phyloP scores from a whole-genome alignment of 2,329 filamentous ascomycete genomes.

The Lachnellula subtilissima region DNA sequence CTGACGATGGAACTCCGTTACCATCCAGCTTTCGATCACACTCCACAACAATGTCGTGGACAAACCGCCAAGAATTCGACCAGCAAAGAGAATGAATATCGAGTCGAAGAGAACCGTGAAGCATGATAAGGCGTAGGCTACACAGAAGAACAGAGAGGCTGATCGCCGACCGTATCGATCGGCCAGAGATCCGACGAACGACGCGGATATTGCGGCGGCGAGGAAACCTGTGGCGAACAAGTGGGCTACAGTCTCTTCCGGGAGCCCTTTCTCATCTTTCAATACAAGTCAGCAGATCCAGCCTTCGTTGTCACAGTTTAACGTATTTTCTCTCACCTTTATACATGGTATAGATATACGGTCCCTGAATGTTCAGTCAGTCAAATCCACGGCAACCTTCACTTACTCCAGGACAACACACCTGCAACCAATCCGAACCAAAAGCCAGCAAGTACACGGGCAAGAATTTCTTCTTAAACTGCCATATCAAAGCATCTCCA shows the following conservation, averaged over 20 bases:
- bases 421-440: constrained; percentile 47
- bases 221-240: constrained; percentile 24
- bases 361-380: constrained; percentile 8
- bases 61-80: constrained; percentile 49
- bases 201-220: constrained; percentile 20
- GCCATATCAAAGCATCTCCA: constrained; percentile 7
- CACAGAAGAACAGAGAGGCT: constrained; percentile 50
- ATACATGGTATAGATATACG: constrained; percentile 26
- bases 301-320: not conserved
- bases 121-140: constrained; percentile 47
- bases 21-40: constrained; percentile 58
- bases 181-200: constrained; percentile 20
- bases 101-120: constrained; percentile 42
- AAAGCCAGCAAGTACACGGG: constrained; percentile 43
- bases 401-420: constrained; percentile 9
- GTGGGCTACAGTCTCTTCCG: constrained; percentile 20
- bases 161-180: constrained; percentile 34
- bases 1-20: constrained; percentile 48
- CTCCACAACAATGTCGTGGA: constrained; percentile 53
- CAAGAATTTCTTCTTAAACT: constrained; percentile 32
- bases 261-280: constrained; percentile 18
- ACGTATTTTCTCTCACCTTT: constrained; percentile 12
- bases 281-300: not conserved
- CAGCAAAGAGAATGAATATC: constrained; percentile 42
- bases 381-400: not conserved